These are phyloP conservation scores for Cercospora sp. DNA, from an alignment of 2,329 filamentous ascomycete genomes.

Conservation along the genomic window DNA sequence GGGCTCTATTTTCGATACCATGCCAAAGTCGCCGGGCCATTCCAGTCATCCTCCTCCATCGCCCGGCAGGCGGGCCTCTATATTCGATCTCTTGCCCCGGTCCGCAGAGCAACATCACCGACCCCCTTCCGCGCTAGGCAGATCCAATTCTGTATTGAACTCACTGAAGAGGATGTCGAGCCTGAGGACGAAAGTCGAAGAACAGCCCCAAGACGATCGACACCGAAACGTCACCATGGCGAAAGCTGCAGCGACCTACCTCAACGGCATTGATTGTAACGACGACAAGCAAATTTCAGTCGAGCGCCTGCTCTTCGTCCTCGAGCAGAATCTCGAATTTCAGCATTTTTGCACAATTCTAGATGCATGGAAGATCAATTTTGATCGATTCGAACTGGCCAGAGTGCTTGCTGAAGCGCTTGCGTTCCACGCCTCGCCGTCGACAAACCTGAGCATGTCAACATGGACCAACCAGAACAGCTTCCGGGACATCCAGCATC, in stretches of 20 bases:
- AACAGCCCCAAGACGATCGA: conserved; percentile 4
- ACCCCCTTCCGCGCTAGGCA: not conserved
- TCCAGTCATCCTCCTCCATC: not conserved
- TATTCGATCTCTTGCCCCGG: not conserved
- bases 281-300: conserved; percentile 24
- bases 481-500: conserved; percentile 13
- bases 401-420: conserved; percentile 27
- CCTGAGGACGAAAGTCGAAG: not conserved
- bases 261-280: conserved; percentile 27
- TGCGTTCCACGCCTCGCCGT: conserved; percentile 1
- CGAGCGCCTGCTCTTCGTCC: conserved; percentile 24
- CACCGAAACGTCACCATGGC: conserved; percentile 25
- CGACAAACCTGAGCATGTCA: conserved; percentile 6
- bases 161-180: conserved; percentile 14
- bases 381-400: conserved; percentile 28
- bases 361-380: conserved; percentile 22
- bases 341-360: conserved; percentile 27
- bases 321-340: conserved; percentile 27
- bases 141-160: not conserved
- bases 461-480: not conserved
- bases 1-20: not conserved
- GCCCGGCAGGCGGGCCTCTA: not conserved
- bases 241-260: conserved; percentile 26
- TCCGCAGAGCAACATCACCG: not conserved
- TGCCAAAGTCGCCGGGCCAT: not conserved